Base-by-base conservation (phyloP, 2,329 filamentous ascomycete species). In the Trichoderma simmonsii region DNA sequence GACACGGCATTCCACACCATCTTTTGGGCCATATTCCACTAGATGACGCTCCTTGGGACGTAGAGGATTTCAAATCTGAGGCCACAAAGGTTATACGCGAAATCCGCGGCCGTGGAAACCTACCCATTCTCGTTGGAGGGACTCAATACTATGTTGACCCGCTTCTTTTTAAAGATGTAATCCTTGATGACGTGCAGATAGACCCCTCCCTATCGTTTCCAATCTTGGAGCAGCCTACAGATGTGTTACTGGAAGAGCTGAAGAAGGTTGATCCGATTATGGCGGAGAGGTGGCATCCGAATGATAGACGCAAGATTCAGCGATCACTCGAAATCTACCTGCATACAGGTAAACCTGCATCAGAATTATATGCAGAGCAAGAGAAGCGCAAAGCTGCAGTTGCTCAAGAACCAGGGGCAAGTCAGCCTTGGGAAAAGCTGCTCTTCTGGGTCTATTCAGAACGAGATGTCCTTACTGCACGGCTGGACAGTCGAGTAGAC, bases 71-170 rank as follows among this genome's bases (percentile, higher is more conserved):
- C 79, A 92, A 92, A 62, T 85, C 85, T 57, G 90, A 92, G 75
- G 93, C 93, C 1, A 84, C 88, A 36, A 83, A 84, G 18, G 84
- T 91, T 18, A 95, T 99, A 73, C 83, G 87, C 28, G 93, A 96
- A 56, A 97, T 99, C 69, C 88, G 92, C 64, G 84, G 84, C 8
- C 87, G 95, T 76, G 93, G 94, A 0, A 93, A 92, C 74, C 81
- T 98, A 14, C 96, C 96, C 0, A 94, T 99, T 32, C 83, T 99
- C 0, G 96, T 98, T 1, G 96, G 96, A 30, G 96, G 96, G 9
- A 97, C 95, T 12, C 94, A 97, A 78, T 99, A 98, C 83, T 99
- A 99, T 79, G 92, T 93, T 0, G 94, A 98, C 77, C 90, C 93
- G 1, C 86, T 99, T 18, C 86, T 99, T 3, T 97, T 98, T 79